Conservation (phyloP, 129 eudicot species). For the Erigeron canadensis region DNA sequence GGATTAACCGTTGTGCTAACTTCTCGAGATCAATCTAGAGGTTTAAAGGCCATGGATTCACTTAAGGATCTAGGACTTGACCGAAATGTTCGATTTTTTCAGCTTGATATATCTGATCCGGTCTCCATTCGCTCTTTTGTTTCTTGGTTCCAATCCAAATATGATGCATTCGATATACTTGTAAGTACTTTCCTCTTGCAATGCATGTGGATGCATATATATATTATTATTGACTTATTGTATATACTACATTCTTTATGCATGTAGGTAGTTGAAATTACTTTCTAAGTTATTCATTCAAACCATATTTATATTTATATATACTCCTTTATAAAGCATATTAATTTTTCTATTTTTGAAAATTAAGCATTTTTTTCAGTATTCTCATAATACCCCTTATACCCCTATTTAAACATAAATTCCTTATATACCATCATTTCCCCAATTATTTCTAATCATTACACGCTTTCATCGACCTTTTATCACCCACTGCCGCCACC, state of each 20-base stretch:
- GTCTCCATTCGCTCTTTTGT: slow-evolving; percentile 49
- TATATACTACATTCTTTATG: neutral
- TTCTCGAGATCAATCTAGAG: slow-evolving; percentile 52
- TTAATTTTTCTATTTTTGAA: too few species aligned
- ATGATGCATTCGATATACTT: slow-evolving; percentile 61
- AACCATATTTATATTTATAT: too few species aligned
- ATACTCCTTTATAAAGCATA: too few species aligned
- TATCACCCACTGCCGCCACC: too few species aligned
- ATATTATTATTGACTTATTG: too few species aligned
- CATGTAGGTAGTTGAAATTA: neutral
- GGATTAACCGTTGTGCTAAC: slow-evolving; percentile 76
- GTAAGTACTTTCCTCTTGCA: slow-evolving; percentile 44
- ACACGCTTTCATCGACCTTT: too few species aligned
- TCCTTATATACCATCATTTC: too few species aligned
- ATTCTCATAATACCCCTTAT: too few species aligned
- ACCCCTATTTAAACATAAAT: too few species aligned
- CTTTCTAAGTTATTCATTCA: too few species aligned
- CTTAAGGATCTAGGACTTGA: slow-evolving; percentile 45
- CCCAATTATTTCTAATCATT: too few species aligned
- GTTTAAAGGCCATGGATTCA: slow-evolving; percentile 51
- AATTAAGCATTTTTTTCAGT: too few species aligned
- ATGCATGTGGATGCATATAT: neutral
- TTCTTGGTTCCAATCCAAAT: slow-evolving; percentile 49
- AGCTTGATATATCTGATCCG: slow-evolving; percentile 61
- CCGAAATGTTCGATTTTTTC: slow-evolving; percentile 40